A percentile compares a stretch with the other conserved stretches of the same genome.
phyloP scores from a whole-genome alignment of 345 rosid genomes.

The Corchorus capsularis region DNA sequence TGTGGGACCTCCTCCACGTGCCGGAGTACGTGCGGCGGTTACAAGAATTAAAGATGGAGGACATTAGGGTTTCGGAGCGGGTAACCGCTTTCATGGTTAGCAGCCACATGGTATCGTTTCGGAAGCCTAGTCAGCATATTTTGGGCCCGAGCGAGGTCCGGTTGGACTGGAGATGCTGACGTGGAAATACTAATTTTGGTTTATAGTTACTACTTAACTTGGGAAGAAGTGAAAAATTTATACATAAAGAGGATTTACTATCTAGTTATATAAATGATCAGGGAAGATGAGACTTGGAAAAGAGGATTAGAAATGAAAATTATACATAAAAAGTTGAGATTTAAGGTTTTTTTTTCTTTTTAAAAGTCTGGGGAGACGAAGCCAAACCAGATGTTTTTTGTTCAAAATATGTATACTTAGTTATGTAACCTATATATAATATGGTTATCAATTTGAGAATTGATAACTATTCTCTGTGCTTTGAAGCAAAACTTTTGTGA shows the following conservation, averaged over 20 bases:
- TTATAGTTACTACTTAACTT: neutral
- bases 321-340: neutral
- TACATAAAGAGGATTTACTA: neutral
- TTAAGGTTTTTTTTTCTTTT: neutral
- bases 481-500: neutral
- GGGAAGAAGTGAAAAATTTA: neutral
- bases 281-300: neutral
- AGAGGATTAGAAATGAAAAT: neutral
- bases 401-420: neutral
- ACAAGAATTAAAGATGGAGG: slow-evolving; percentile 90
- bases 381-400: slow-evolving; percentile 33
- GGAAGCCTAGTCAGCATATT: slow-evolving; percentile 72
- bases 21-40: slow-evolving; percentile 79
- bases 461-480: slow-evolving; percentile 1
- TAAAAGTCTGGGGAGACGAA: slow-evolving; percentile 42
- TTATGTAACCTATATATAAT: neutral
- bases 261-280: neutral
- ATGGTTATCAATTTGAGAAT: slow-evolving; percentile 13
- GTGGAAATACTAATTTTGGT: slow-evolving; percentile 2
- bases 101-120: slow-evolving; percentile 85
- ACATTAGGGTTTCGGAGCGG: slow-evolving; percentile 71
- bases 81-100: slow-evolving; percentile 94
- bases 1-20: slow-evolving; percentile 87
- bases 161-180: slow-evolving; percentile 69
- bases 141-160: slow-evolving; percentile 64